A percentile compares a stretch with the other conserved stretches of the same genome.
Conservation (phyloP, 495 filamentous ascomycete genomes). For the Cudoniella acicularis region DNA sequence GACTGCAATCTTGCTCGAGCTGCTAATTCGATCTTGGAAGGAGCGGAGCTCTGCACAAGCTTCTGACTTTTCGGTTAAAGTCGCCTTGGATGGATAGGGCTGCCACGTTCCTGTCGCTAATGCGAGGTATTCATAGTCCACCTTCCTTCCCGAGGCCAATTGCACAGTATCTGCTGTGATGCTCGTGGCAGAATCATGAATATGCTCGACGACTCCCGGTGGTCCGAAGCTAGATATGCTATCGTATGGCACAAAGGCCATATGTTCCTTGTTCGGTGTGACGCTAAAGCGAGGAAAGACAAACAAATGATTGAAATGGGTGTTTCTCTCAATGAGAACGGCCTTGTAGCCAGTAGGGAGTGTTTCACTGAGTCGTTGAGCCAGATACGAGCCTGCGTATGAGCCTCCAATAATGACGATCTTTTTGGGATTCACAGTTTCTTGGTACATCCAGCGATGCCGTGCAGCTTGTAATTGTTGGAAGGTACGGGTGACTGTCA, state of each 20-base stretch:
- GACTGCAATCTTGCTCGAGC: constrained; percentile 45
- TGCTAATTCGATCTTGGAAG: constrained; percentile 34
- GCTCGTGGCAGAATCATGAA: constrained; percentile 31
- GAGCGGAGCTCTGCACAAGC: constrained; percentile 42
- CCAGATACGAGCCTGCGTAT: constrained; percentile 47
- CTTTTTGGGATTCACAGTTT: constrained; percentile 30
- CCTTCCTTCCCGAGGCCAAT: constrained; percentile 21
- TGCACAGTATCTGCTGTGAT: constrained; percentile 25
- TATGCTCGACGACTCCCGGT: constrained; percentile 17
- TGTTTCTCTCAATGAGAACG: constrained; percentile 53
- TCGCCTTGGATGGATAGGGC: constrained; percentile 48
- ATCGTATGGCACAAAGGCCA: constrained; percentile 48
- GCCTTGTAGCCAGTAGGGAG: constrained; percentile 48
- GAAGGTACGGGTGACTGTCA: background rate
- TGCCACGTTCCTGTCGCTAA: constrained; percentile 53
- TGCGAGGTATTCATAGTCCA: constrained; percentile 55
- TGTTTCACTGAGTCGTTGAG: constrained; percentile 39
- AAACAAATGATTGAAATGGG: constrained; percentile 57
- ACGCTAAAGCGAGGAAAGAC: constrained; percentile 48
- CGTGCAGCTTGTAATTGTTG: constrained; percentile 1
- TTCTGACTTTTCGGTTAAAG: constrained; percentile 35
- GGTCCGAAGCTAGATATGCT: constrained; percentile 28
- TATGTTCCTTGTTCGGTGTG: constrained; percentile 38
- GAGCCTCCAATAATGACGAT: constrained; percentile 55
- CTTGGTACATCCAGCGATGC: constrained; percentile 6